phyloP scores from a whole-genome alignment of 108 stramenopile species.

The Conticribra guillardii region DNA sequence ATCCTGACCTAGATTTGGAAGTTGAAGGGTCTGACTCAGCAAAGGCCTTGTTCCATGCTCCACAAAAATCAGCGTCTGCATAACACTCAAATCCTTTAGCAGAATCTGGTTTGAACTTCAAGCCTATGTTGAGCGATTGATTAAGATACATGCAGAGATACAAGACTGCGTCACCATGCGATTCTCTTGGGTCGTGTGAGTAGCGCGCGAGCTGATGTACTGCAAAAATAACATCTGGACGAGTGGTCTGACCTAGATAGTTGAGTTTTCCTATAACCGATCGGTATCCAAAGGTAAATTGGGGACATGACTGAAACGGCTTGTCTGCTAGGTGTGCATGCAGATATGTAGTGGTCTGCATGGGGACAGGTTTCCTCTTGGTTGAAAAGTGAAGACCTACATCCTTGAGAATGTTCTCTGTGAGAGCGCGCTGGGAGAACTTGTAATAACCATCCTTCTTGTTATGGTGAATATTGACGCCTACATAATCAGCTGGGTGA shows the following conservation, averaged over 20 bases:
- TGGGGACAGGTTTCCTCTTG: not conserved
- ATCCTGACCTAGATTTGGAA: slow-evolving; percentile 18
- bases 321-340: no score
- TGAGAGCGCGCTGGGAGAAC: slow-evolving; percentile 55
- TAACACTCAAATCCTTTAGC: slow-evolving; percentile 28
- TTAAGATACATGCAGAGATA: slow-evolving; percentile 32
- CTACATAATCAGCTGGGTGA: slow-evolving; percentile 58
- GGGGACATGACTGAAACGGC: not conserved
- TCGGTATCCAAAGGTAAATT: slow-evolving; percentile 16
- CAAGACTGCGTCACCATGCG: slow-evolving; percentile 35
- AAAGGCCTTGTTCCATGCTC: slow-evolving; percentile 16
- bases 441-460: slow-evolving; percentile 35
- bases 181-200: slow-evolving; percentile 14
- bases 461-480: slow-evolving; percentile 35
- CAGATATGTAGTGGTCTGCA: not conserved
- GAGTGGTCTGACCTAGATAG: slow-evolving; percentile 29
- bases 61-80: slow-evolving; percentile 46
- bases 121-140: slow-evolving; percentile 12
- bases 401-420: slow-evolving; percentile 38
- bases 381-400: not conserved
- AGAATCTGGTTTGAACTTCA: slow-evolving; percentile 11
- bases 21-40: slow-evolving; percentile 5
- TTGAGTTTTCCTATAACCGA: slow-evolving; percentile 11
- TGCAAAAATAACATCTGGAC: slow-evolving; percentile 42
- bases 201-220: slow-evolving; percentile 34